A percentile compares a stretch with the other conserved stretches of the same genome.
Conservation (phyloP, 768 basidiomycete species). For the Mycena venus region DNA sequence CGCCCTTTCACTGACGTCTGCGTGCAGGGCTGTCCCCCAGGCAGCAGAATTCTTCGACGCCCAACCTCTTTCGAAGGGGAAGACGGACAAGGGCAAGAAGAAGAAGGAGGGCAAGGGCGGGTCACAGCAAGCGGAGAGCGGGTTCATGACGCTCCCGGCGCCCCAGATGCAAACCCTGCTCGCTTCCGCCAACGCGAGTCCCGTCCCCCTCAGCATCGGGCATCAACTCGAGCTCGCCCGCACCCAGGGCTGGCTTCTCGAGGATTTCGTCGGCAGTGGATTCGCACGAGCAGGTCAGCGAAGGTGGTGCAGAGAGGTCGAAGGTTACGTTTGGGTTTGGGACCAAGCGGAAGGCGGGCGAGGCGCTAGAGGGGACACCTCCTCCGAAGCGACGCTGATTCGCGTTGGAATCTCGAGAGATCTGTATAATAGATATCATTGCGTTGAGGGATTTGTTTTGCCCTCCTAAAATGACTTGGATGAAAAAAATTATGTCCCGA, state of each 20-base stretch:
- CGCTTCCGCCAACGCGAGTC: slow-evolving; percentile 59
- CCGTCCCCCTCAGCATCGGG: slow-evolving; percentile 53
- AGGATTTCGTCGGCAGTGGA: slow-evolving; percentile 75
- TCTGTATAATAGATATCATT: slow-evolving; percentile 4
- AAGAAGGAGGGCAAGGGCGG: slow-evolving; percentile 79
- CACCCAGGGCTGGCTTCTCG: slow-evolving; percentile 82
- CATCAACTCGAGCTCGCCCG: slow-evolving; percentile 67
- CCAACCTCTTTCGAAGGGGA: slow-evolving; percentile 85
- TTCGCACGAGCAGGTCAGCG: slow-evolving; percentile 65
- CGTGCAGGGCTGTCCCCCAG: slow-evolving; percentile 86
- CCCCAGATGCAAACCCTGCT: slow-evolving; percentile 57
- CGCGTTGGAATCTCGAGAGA: background rate
- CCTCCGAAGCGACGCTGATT: slow-evolving; percentile 69
- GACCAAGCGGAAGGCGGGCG: slow-evolving; percentile 83
- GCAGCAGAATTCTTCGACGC: slow-evolving; percentile 84
- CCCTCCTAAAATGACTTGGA: too few species aligned
- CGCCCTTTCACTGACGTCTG: too few species aligned
- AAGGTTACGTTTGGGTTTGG: slow-evolving; percentile 86
- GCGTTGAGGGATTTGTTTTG: too few species aligned
- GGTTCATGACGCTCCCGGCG: slow-evolving; percentile 82
- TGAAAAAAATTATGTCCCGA: too few species aligned
- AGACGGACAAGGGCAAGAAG: slow-evolving; percentile 85
- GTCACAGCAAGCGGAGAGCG: slow-evolving; percentile 62
- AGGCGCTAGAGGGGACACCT: slow-evolving; percentile 76
- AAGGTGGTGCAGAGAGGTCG: slow-evolving; percentile 73